These are phyloP conservation scores for Pezicula carpinea DNA, from an alignment of 2,329 filamentous ascomycete genomes.

Conservation along the genomic window DNA sequence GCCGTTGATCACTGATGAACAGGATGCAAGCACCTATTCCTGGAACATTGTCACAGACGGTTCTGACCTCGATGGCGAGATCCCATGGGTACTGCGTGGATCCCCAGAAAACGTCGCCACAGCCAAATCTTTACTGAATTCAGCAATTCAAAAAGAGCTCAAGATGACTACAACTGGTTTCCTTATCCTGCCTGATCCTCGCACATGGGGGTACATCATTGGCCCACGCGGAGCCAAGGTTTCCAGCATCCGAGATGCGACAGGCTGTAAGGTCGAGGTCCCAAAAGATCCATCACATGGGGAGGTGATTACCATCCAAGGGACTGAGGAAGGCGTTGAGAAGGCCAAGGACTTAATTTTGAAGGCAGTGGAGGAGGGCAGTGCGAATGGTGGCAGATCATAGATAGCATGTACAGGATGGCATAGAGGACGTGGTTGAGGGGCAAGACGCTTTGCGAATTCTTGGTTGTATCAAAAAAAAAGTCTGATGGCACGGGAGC, in stretches of 20 bases:
- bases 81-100: constrained; percentile 87
- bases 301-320: constrained; percentile 88
- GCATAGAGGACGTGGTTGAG: too few species aligned
- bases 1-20: constrained; percentile 90
- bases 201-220: constrained; percentile 85
- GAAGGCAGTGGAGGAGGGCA: constrained; percentile 69
- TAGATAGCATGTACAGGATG: background rate
- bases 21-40: constrained; percentile 63
- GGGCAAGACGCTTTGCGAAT: too few species aligned
- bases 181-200: constrained; percentile 82
- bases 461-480: too few species aligned
- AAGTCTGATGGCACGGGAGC: too few species aligned
- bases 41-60: constrained; percentile 73
- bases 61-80: constrained; percentile 55
- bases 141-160: constrained; percentile 66
- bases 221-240: constrained; percentile 87
- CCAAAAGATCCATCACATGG: constrained; percentile 70
- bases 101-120: constrained; percentile 73
- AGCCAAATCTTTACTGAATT: constrained; percentile 69
- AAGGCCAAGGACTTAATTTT: constrained; percentile 86
- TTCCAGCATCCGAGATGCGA: constrained; percentile 87
- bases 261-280: constrained; percentile 89
- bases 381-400: constrained; percentile 1
- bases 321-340: constrained; percentile 74
- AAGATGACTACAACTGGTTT: constrained; percentile 75